Evolutionary conservation across 306 rosid species (phyloP).

Genomic region (Casuarina cunninghamiana): DNA sequence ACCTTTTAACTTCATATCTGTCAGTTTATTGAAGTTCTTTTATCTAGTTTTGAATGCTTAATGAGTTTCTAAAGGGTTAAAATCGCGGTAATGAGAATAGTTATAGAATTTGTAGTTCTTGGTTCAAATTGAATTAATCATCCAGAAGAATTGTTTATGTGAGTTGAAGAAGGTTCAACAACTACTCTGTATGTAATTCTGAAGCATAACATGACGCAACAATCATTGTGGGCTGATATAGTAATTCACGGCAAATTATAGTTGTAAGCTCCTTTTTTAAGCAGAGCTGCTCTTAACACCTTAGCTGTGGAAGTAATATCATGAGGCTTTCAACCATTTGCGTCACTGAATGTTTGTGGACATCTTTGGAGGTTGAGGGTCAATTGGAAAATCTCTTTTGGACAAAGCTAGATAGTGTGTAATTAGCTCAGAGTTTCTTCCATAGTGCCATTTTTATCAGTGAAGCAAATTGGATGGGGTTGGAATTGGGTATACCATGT

Average conservation of each 20-base stretch:
- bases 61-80: constrained; percentile 18
- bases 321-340: neutral
- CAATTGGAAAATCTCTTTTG: neutral
- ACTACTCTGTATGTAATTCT: neutral
- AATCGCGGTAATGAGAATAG: neutral
- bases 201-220: neutral
- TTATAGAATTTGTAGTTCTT: neutral
- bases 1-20: neutral
- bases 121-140: neutral
- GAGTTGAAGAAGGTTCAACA: neutral
- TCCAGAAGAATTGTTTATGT: neutral
- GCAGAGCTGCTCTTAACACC: neutral
- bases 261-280: neutral
- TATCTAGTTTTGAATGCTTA: neutral
- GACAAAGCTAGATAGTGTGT: too few species aligned
- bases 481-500: neutral
- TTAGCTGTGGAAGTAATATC: neutral
- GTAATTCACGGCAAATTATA: neutral
- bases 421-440: too few species aligned
- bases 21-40: neutral
- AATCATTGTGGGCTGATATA: neutral
- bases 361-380: neutral
- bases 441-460: neutral
- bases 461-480: neutral
- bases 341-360: neutral